Percentiles rank a stretch among this genome's conserved stretches.
These are phyloP conservation scores for Tubosaeta sp. DNA, from an alignment of 768 basidiomycete species.

Conservation along the genomic window DNA sequence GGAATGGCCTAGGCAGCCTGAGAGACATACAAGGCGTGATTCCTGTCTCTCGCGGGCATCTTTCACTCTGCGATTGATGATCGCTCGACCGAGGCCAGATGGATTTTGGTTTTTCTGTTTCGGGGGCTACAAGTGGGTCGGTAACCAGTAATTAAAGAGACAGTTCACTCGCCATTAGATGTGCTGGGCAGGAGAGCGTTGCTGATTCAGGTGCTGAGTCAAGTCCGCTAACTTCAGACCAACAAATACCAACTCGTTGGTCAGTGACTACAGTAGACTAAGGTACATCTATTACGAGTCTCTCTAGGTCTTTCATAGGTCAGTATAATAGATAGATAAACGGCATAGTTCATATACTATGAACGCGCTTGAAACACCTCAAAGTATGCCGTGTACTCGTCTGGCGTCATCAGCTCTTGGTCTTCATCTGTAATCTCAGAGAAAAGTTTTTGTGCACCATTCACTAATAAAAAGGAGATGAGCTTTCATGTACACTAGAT, in stretches of 20 bases:
- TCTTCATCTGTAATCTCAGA: slow-evolving; percentile 88
- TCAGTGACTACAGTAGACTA: neutral
- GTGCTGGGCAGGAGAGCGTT: neutral
- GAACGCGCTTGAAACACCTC: slow-evolving; percentile 55
- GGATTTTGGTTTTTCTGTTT: slow-evolving; percentile 61
- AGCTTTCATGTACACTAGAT: neutral
- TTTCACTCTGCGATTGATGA: slow-evolving; percentile 81
- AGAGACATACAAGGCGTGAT: slow-evolving; percentile 57
- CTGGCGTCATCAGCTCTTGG: slow-evolving; percentile 88
- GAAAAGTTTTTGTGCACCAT: slow-evolving; percentile 67
- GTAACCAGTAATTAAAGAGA: neutral
- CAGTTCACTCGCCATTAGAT: slow-evolving; percentile 12
- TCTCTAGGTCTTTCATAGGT: slow-evolving; percentile 4
- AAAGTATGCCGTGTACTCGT: slow-evolving; percentile 84
- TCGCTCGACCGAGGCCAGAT: slow-evolving; percentile 88
- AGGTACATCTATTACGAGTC: slow-evolving; percentile 16
- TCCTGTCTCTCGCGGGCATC: slow-evolving; percentile 32
- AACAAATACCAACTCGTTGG: neutral
- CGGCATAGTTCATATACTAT: slow-evolving; percentile 7
- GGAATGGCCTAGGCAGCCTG: neutral
- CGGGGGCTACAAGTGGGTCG: slow-evolving; percentile 38
- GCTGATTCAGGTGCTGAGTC: slow-evolving; percentile 16
- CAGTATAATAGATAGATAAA: slow-evolving; percentile 7
- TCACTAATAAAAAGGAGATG: slow-evolving; percentile 45
- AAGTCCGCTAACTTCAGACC: neutral